phyloP scores from a whole-genome alignment of 495 filamentous ascomycete species.

The Penicillium salamii region DNA sequence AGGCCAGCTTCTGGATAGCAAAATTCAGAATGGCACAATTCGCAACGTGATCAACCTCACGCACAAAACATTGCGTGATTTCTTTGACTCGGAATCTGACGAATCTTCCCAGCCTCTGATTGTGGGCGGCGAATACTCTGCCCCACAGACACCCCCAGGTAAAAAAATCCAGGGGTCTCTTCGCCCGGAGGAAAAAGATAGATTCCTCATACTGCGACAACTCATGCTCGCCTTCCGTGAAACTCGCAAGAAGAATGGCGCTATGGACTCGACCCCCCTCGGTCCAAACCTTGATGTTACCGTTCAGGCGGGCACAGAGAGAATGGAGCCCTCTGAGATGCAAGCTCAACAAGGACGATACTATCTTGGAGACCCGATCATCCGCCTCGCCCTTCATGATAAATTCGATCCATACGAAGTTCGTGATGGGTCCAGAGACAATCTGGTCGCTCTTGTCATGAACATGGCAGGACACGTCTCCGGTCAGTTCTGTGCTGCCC shows the following conservation, averaged over 20 bases:
- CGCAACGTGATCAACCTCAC: constrained; percentile 74
- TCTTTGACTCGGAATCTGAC: constrained; percentile 40
- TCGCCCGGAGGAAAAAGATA: constrained; percentile 35
- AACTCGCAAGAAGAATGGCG: constrained; percentile 38
- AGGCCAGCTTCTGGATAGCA: constrained; percentile 66
- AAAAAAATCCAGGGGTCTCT: constrained; percentile 21
- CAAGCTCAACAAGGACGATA: constrained; percentile 29
- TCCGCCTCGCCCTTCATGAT: constrained; percentile 33
- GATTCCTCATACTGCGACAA: constrained; percentile 37
- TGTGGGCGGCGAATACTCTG: constrained; percentile 39
- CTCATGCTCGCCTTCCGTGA: constrained; percentile 42
- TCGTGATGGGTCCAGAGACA: constrained; percentile 32
- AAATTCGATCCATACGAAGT: constrained; percentile 37
- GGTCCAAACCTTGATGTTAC: constrained; percentile 25
- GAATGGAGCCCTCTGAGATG: constrained; percentile 27
- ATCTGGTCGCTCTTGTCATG: constrained; percentile 68
- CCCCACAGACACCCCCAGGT: constrained; percentile 1
- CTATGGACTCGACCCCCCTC: constrained; percentile 31
- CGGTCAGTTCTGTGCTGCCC: constrained; percentile 68
- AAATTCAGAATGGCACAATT: constrained; percentile 68
- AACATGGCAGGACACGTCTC: constrained; percentile 70
- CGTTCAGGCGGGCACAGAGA: constrained; percentile 25
- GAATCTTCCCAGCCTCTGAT: constrained; percentile 15
- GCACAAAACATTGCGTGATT: constrained; percentile 49
- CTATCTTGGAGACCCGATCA: constrained; percentile 53